Evolutionary conservation across 495 filamentous ascomycete species (phyloP).

Genomic region (Penicillium ucsense): DNA sequence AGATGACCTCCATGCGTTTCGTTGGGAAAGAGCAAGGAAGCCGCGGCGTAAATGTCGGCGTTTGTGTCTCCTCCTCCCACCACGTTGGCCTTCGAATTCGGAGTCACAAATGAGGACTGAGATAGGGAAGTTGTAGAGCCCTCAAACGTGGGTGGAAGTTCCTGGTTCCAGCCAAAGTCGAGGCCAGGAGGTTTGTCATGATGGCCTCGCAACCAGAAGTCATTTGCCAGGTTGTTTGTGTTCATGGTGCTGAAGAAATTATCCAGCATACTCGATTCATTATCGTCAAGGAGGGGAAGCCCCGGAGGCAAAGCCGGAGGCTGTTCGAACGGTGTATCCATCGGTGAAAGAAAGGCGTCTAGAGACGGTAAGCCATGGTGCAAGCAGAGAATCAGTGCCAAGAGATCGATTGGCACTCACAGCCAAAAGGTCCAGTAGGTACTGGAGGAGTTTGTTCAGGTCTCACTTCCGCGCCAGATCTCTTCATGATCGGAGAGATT

Average conservation of each 20-base stretch:
- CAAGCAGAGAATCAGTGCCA: no score
- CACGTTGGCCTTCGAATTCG: slow-evolving; percentile 16
- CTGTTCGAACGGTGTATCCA: slow-evolving; percentile 45
- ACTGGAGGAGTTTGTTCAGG: slow-evolving; percentile 23
- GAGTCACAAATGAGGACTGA: slow-evolving; percentile 31
- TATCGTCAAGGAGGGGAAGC: slow-evolving; percentile 49
- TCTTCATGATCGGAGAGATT: slow-evolving; percentile 22
- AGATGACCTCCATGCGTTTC: slow-evolving; percentile 24
- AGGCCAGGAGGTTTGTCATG: slow-evolving; percentile 38
- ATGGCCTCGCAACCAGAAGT: slow-evolving; percentile 34
- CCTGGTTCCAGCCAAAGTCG: slow-evolving; percentile 42
- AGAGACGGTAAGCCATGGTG: not conserved
- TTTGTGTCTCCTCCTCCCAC: slow-evolving; percentile 15
- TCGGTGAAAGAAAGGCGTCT: slow-evolving; percentile 39
- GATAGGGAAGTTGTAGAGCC: slow-evolving; percentile 53
- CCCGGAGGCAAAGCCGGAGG: slow-evolving; percentile 49
- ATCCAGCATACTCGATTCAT: slow-evolving; percentile 51
- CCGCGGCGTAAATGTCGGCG: slow-evolving; percentile 42
- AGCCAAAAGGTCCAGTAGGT: slow-evolving; percentile 47
- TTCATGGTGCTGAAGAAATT: slow-evolving; percentile 54
- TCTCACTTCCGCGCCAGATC: slow-evolving; percentile 19
- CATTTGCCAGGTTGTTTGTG: slow-evolving; percentile 41
- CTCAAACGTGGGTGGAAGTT: slow-evolving; percentile 50
- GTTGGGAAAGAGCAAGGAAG: slow-evolving; percentile 37
- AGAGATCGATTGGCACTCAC: slow-evolving; percentile 29